These are phyloP conservation scores for Penicillium sp. DNA, from an alignment of 2,329 filamentous ascomycete species.

Conservation along the genomic window DNA sequence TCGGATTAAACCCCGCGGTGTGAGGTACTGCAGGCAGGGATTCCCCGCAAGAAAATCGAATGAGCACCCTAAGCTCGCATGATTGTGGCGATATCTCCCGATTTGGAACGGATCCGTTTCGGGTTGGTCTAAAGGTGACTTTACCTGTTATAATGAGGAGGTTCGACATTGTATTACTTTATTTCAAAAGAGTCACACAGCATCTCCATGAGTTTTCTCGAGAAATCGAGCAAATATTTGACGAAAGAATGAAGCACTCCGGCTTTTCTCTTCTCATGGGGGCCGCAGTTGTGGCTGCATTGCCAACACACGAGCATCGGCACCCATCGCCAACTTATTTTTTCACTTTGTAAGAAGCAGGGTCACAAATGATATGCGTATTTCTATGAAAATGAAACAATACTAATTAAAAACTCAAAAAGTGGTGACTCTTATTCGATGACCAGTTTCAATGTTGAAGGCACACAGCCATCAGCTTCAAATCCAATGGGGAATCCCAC, in stretches of 20 bases:
- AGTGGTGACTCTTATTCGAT: slow-evolving; percentile 65
- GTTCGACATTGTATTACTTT: background rate
- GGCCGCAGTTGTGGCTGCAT: slow-evolving; percentile 23
- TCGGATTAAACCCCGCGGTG: no score
- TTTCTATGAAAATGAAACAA: background rate
- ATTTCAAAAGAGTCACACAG: background rate
- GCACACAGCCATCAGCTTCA: slow-evolving; percentile 54
- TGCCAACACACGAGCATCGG: slow-evolving; percentile 18
- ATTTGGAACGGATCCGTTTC: slow-evolving; percentile 1
- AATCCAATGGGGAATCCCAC: slow-evolving; percentile 66
- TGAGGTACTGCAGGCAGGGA: background rate
- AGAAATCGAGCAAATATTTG: background rate
- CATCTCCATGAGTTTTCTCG: no score
- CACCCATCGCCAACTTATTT: slow-evolving; percentile 37
- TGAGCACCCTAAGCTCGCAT: no score
- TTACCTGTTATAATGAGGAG: background rate
- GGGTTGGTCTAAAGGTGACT: background rate
- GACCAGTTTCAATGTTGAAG: slow-evolving; percentile 60
- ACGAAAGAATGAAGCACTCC: slow-evolving; percentile 17
- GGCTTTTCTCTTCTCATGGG: slow-evolving; percentile 13
- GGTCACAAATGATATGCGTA: background rate
- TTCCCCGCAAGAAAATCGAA: background rate
- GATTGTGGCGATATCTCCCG: background rate
- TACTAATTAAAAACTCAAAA: background rate
- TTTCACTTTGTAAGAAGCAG: slow-evolving; percentile 47